Evolutionary conservation across 164 flowering plant species (phyloP), one percentile per base, ranked within the genome.

Genomic region (Chloranthus sessilifolius): DNA sequence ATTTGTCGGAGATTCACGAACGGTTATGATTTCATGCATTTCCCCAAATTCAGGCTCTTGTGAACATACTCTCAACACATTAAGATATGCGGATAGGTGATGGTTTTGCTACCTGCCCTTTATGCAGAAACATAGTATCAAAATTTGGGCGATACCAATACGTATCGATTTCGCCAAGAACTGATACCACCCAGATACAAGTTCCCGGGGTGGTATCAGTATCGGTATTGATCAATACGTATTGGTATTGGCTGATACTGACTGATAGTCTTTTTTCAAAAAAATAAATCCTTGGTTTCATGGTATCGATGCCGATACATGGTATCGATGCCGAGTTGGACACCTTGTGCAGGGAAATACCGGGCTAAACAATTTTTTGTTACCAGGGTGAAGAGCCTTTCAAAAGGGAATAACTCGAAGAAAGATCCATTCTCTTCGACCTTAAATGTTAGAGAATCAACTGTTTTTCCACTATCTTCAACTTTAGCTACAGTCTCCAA

Each of bases 31-130:
- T 56, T 90, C 97, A 11, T 90, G 97, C 62, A 74, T 90, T 62
- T 90, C 97, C 21, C 97, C 97, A 9, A 79, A 77, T 61, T 71
- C 95, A 1, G 95, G 97, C 37, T 90, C 97, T 7, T 83, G 92
- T 62, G 97, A 90, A 51, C 97, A 90, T 56, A 83, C 95, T 25
- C 77, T 90, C 29, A 90, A 90, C 71, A 90, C 97, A 2, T 67
- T 90, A 50, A 74, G 97, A 83, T 90, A 90, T 68, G 95, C 97
- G 55, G 97, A 90, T 74, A 86, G 97, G 97, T 90, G 41, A 47
- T 49, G 5, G 9, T 34, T 34, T 14, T 3, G 1, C 36, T 7
- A 7, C 36, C 36, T 7, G 8, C 12, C 36, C 36, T 33, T 7
- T 7, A 33, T 33, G 12, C 12, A 33, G 36, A 12, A 7, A 7